Evolutionary conservation across 495 filamentous ascomycete species (phyloP).

Genomic region (Clavariopsis aquatica): DNA sequence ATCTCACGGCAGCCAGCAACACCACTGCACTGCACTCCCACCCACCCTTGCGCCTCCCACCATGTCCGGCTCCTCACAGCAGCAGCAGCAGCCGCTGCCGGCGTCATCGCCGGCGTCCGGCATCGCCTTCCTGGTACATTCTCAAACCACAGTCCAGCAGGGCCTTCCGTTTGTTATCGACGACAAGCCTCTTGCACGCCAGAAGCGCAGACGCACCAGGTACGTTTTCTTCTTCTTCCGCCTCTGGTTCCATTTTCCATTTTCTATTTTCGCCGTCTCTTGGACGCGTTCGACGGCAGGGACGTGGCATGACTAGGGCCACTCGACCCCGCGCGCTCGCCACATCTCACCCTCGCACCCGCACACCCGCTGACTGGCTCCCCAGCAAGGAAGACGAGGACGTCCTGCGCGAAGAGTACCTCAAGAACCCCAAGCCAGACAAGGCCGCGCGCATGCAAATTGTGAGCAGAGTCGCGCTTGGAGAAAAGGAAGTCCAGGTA

Average conservation of each 20-base stretch:
- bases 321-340: slow-evolving; percentile 4
- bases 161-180: slow-evolving; percentile 66
- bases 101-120: slow-evolving; percentile 13
- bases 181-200: slow-evolving; percentile 65
- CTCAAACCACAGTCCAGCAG: slow-evolving; percentile 63
- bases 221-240: slow-evolving; percentile 30
- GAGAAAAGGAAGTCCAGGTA: slow-evolving; percentile 98
- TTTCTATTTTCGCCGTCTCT: slow-evolving; percentile 4
- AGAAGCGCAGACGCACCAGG: slow-evolving; percentile 68
- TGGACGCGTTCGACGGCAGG: slow-evolving; percentile 28
- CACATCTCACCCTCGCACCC: background rate
- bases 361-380: slow-evolving; percentile 45
- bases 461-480: slow-evolving; percentile 79
- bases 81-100: slow-evolving; percentile 19
- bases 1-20: background rate
- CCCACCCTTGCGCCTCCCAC: background rate
- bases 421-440: slow-evolving; percentile 85
- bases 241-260: slow-evolving; percentile 1
- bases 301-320: background rate
- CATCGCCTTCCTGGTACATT: slow-evolving; percentile 67
- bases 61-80: slow-evolving; percentile 13
- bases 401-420: slow-evolving; percentile 85
- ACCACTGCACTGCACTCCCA: background rate
- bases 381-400: slow-evolving; percentile 73
- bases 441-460: slow-evolving; percentile 83